A percentile compares a stretch with the other conserved stretches of the same genome.
Conservation (phyloP, 495 filamentous ascomycete genomes). For the Neurospora sp. region DNA sequence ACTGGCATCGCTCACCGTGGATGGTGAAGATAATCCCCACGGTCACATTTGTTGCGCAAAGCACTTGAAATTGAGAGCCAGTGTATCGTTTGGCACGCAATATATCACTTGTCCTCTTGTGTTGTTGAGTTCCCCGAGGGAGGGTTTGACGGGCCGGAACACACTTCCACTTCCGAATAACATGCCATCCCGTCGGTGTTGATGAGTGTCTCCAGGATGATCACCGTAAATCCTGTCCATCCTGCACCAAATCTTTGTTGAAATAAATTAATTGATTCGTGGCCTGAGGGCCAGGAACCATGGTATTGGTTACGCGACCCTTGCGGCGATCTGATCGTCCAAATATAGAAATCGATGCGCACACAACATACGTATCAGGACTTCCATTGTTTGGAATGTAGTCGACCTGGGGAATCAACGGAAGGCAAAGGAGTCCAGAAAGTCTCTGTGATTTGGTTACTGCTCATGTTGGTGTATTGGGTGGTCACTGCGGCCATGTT, state of each 20-base stretch:
- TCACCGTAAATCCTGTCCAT: background rate
- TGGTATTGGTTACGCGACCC: background rate
- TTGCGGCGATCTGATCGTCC: background rate
- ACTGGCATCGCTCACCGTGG: background rate
- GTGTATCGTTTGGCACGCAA: background rate
- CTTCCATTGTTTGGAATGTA: background rate
- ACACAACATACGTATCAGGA: background rate
- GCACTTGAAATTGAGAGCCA: background rate
- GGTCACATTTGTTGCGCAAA: background rate
- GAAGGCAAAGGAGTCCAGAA: background rate
- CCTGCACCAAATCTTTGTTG: background rate
- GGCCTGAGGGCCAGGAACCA: background rate
- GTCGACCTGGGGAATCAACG: background rate
- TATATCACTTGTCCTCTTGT: background rate
- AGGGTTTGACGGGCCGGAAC: background rate
- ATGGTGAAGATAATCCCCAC: background rate
- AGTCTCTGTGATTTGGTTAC: background rate
- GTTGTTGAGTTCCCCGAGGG: background rate
- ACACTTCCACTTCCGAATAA: background rate
- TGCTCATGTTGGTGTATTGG: background rate
- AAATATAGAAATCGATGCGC: background rate
- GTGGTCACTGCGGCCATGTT: background rate
- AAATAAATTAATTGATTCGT: background rate
- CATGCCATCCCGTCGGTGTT: background rate
- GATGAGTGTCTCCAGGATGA: background rate